Evolutionary conservation across 2,329 filamentous ascomycete genomes (phyloP).

Genomic region (Davidsoniella eucalypti): DNA sequence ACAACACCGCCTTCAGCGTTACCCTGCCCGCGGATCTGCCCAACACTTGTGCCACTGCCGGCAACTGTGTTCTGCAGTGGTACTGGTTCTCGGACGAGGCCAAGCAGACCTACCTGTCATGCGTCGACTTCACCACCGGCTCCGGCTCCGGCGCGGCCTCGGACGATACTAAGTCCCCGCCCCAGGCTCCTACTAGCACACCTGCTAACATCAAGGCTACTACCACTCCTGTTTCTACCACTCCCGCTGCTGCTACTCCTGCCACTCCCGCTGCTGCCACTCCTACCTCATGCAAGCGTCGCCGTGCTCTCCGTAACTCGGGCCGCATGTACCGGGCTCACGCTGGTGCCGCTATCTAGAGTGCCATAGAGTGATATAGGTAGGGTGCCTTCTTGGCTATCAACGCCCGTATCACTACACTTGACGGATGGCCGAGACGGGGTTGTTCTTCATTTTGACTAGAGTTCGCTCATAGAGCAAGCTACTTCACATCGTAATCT

Average conservation of each 20-base stretch:
- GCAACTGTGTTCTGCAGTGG: conserved; percentile 28
- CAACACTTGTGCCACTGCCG: conserved; percentile 18
- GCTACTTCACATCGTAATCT: no score
- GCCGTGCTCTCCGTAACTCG: conserved; percentile 8
- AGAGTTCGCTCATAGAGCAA: no score
- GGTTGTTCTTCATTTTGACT: no score
- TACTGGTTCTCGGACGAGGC: conserved; percentile 25
- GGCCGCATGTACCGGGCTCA: conserved; percentile 8
- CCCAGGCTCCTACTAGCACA: no score
- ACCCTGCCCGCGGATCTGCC: conserved; percentile 20
- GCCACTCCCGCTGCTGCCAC: neutral
- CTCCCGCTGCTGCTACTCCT: neutral
- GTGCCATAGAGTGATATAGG: no score
- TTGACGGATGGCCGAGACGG: no score
- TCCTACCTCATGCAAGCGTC: conserved; percentile 1
- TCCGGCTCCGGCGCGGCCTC: neutral
- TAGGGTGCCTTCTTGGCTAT: no score
- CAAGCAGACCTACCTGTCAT: conserved; percentile 25
- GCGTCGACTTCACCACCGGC: conserved; percentile 20
- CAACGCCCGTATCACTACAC: no score
- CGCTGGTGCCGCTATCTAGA: neutral
- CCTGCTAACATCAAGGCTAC: neutral
- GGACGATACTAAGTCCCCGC: neutral
- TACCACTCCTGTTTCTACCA: neutral
- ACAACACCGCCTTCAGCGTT: conserved; percentile 30